phyloP scores from a whole-genome alignment of 1,284 basidiomycete genomes.

The Ceratobasidium sp. region DNA sequence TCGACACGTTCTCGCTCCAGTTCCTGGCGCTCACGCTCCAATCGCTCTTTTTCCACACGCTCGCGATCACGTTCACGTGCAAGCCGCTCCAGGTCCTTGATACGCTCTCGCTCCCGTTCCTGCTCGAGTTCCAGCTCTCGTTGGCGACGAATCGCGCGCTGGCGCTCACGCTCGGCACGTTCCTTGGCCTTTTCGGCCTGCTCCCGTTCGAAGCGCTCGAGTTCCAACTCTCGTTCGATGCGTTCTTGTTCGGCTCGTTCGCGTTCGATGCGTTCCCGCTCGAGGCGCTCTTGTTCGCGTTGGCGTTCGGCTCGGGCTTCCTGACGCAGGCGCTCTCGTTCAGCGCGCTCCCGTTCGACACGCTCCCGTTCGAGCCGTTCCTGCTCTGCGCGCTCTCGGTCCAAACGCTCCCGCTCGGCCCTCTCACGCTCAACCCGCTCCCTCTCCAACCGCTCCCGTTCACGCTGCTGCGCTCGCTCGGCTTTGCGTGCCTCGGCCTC shows the following conservation, averaged over 20 bases:
- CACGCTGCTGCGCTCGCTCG: not conserved
- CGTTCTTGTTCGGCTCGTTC: slow-evolving; percentile 3
- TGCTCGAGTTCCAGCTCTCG: slow-evolving; percentile 23
- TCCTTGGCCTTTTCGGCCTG: slow-evolving; percentile 19
- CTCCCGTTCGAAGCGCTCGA: slow-evolving; percentile 11
- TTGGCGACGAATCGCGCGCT: slow-evolving; percentile 2
- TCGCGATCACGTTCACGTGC: slow-evolving; percentile 30
- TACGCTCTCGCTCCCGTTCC: slow-evolving; percentile 13
- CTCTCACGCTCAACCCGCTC: slow-evolving; percentile 21
- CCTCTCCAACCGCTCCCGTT: not conserved
- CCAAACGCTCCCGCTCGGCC: slow-evolving; percentile 2
- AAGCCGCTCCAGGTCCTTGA: slow-evolving; percentile 20
- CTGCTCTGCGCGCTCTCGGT: not conserved
- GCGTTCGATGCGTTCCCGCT: slow-evolving; percentile 16
- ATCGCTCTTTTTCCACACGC: slow-evolving; percentile 28
- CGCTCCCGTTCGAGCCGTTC: slow-evolving; percentile 11
- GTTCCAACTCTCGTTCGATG: slow-evolving; percentile 3
- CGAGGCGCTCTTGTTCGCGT: not conserved
- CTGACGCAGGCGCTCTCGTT: not conserved
- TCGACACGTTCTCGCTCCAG: slow-evolving; percentile 16
- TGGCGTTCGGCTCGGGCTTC: not conserved
- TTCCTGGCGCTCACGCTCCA: slow-evolving; percentile 21
- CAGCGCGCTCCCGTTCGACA: not conserved
- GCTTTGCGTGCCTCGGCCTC: not conserved
- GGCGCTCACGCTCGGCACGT: slow-evolving; percentile 4